Conservation (phyloP, 148 eudicot species). For the Amaranthus hypochondriacus region DNA sequence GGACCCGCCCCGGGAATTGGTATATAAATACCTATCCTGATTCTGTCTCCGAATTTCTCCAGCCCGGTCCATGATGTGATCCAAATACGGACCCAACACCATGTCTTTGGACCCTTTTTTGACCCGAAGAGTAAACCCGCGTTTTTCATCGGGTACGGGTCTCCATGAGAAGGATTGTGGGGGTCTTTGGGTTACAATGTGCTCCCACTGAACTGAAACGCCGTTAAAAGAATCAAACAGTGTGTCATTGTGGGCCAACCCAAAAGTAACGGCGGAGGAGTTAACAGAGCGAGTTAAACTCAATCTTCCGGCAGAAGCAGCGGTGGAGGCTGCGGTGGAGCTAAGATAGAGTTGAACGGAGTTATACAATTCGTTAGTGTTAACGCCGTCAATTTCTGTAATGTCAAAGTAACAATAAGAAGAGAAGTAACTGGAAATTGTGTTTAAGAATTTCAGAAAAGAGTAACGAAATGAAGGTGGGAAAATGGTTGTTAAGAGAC, state of each 20-base stretch:
- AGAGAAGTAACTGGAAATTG: conserved; percentile 54
- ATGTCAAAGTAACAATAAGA: conserved; percentile 82
- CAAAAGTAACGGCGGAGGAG: conserved; percentile 65
- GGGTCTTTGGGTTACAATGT: conserved; percentile 58
- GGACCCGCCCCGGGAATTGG: conserved; percentile 66
- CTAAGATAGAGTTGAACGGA: conserved; percentile 84
- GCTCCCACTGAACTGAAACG: conserved; percentile 67
- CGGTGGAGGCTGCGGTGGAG: conserved; percentile 48
- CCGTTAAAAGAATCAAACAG: conserved; percentile 47
- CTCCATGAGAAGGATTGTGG: conserved; percentile 80
- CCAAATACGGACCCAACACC: conserved; percentile 52
- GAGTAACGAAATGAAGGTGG: conserved; percentile 77
- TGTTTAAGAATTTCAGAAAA: conserved; percentile 34
- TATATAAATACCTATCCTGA: conserved; percentile 67
- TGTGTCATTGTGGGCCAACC: conserved; percentile 73
- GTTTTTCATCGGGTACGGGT: conserved; percentile 79
- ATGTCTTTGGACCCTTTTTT: conserved; percentile 38
- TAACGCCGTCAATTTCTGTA: conserved; percentile 93
- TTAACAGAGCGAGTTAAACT: conserved; percentile 67
- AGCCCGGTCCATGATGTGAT: conserved; percentile 53
- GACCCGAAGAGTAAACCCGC: conserved; percentile 62
- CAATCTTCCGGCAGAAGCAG: conserved; percentile 47
- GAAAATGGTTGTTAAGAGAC: conserved; percentile 51
- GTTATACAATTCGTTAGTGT: conserved; percentile 94
- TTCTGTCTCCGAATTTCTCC: conserved; percentile 50